Percentiles rank a stretch among this genome's conserved stretches.
Evolutionary conservation across 2,329 filamentous ascomycete genomes (phyloP).

Genomic region (Graphiopsis chlorocephala): DNA sequence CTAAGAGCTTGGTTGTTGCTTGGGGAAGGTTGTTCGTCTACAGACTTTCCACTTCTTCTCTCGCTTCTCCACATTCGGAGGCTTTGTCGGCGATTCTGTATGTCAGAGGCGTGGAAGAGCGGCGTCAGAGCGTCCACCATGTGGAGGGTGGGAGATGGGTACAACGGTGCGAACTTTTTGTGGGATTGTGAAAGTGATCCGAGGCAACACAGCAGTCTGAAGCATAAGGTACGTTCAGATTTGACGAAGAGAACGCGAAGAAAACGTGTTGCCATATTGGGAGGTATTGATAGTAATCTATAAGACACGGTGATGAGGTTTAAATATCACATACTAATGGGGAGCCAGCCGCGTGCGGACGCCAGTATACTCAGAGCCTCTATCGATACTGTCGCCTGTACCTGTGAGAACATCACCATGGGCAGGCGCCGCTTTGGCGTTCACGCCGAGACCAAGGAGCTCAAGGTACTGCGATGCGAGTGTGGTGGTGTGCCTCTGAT

Average conservation of each 20-base stretch:
- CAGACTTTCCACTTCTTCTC: not conserved
- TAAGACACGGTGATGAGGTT: too few relatives aligned
- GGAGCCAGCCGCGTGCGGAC: too few relatives aligned
- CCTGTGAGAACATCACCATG: not conserved
- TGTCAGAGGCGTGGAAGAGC: not conserved
- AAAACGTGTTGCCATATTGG: not conserved
- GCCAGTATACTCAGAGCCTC: not conserved
- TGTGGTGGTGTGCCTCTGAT: not conserved
- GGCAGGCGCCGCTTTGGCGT: too few relatives aligned
- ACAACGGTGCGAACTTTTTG: not conserved
- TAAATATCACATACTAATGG: too few relatives aligned
- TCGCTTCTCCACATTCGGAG: constrained; percentile 3
- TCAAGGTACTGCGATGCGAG: not conserved
- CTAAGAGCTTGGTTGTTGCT: constrained; percentile 12
- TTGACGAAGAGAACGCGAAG: not conserved
- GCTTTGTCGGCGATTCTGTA: not conserved
- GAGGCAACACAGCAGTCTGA: not conserved
- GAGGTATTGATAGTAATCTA: not conserved
- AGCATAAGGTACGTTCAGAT: not conserved
- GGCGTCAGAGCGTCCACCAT: not conserved
- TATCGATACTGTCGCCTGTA: not conserved
- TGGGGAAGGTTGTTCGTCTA: constrained; percentile 6
- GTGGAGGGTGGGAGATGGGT: not conserved
- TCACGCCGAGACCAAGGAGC: not conserved
- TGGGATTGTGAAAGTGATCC: not conserved